These are phyloP conservation scores for Colletotrichum sp. DNA, from an alignment of 2,329 filamentous ascomycete genomes.

Conservation along the genomic window DNA sequence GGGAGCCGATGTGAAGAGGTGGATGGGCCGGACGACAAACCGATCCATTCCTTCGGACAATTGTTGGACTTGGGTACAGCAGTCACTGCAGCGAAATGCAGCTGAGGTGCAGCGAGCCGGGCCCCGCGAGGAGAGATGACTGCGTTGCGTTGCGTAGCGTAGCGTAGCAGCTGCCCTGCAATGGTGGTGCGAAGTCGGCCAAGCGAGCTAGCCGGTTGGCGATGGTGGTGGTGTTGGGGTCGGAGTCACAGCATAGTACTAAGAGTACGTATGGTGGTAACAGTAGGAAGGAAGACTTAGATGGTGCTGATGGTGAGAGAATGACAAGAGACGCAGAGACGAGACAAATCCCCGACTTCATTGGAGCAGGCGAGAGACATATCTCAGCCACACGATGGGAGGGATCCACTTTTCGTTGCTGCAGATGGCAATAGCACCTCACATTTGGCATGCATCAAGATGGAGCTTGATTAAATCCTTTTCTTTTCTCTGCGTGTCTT, in stretches of 20 bases:
- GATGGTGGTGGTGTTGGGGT: neutral
- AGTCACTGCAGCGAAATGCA: neutral
- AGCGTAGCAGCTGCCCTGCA: neutral
- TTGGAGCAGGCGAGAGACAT: slow-evolving; percentile 2
- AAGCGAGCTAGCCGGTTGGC: neutral
- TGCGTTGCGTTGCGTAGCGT: neutral
- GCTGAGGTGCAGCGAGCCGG: neutral
- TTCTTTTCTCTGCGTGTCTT: neutral
- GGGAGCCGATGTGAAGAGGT: neutral
- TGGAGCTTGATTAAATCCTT: neutral
- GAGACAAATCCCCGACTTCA: slow-evolving; percentile 1
- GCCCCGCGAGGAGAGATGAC: neutral
- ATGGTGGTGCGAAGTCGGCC: neutral
- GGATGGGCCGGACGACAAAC: neutral
- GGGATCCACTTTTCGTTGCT: neutral
- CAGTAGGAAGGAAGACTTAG: neutral
- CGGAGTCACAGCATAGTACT: neutral
- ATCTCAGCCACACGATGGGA: neutral
- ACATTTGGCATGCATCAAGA: neutral
- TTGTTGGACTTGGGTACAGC: neutral
- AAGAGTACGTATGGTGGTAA: no score
- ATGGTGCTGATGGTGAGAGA: neutral
- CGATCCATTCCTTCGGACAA: slow-evolving; percentile 11
- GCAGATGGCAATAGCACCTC: neutral
- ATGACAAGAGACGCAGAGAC: neutral